Base-by-base conservation (phyloP, 1,284 basidiomycete genomes). In the Tilletia indica region DNA sequence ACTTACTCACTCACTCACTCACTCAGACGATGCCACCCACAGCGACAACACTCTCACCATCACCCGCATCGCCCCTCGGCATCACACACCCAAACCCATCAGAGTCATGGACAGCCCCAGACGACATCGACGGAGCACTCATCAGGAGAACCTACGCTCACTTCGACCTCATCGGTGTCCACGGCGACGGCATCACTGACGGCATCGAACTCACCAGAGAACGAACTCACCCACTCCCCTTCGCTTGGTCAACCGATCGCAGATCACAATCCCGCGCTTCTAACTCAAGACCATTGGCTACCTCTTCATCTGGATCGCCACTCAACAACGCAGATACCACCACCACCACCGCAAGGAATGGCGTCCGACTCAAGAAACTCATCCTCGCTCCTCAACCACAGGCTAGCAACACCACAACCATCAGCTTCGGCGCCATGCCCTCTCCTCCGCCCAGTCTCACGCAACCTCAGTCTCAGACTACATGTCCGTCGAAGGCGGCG, bases 171-270 rank as follows among this genome's bases (percentile, higher is more conserved):
- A 70, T 71, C 4, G 81, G 81, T 34, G 77, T 84, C 3, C 69
- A 71, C 0, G 76, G 76, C 45, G 82, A 84, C 64, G 82, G 82
- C 21, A 71, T 80, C 11, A 74, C 73, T 0, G 81, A 82, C 3
- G 82, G 82, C 31, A 73, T 75, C 21, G 82, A 84, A 68, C 78
- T 80, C 39, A 84, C 82, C 3, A 69, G 82, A 16, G 74, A 82
- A 45, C 61, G 61, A 34, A 64, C 61, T 12, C 61, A 64, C 36
- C 61, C 61, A 2, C 61, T 64, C 34, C 61, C 61, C 61, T 64
- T 64, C n/a, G 34, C 34, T 2, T 64, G 61, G 61, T n/a, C 31
- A 3, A 16, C 31, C 34, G 61, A 64, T 39, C 61, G 61, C 61
- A 25, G 61, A 21, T 38, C 61, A 11, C 14, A 34, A 3, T 64